phyloP scores from a whole-genome alignment of 495 filamentous ascomycete genomes.

The Pseudevernia furfuracea region DNA sequence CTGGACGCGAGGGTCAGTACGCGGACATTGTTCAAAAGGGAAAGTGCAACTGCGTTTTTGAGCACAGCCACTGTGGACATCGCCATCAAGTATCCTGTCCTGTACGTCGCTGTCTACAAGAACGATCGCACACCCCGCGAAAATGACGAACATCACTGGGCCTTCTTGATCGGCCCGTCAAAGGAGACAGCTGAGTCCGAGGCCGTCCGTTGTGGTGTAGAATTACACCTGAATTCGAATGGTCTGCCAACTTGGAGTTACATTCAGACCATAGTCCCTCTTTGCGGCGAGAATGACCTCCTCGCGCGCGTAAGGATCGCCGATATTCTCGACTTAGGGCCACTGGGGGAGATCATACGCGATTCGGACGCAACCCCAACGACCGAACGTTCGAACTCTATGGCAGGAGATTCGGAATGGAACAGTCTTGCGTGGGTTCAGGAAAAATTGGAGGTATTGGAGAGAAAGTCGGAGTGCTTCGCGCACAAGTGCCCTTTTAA shows the following conservation, averaged over 20 bases:
- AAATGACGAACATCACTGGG: neutral
- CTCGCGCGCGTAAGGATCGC: neutral
- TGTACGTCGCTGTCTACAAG: neutral
- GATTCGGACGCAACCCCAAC: neutral
- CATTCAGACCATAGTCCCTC: neutral
- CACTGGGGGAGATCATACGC: neutral
- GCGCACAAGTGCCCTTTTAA: neutral
- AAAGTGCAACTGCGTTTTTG: neutral
- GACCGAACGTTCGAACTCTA: neutral
- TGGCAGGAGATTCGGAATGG: neutral
- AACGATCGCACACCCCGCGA: neutral
- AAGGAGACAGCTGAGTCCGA: neutral
- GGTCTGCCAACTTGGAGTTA: neutral
- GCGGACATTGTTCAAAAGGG: neutral
- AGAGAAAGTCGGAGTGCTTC: neutral
- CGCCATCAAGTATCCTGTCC: neutral
- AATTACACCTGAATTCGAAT: neutral
- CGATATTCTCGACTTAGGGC: neutral
- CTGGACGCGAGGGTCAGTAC: neutral
- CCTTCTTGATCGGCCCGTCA: neutral
- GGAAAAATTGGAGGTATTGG: neutral
- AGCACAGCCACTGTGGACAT: slow-evolving; percentile 1
- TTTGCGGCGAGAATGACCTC: neutral
- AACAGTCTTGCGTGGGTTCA: neutral
- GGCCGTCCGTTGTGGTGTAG: neutral